Percentiles rank a stretch among this genome's conserved stretches.
These are phyloP conservation scores for Ophiostoma angusticollis DNA, from an alignment of 2,329 filamentous ascomycete species.

Conservation along the genomic window DNA sequence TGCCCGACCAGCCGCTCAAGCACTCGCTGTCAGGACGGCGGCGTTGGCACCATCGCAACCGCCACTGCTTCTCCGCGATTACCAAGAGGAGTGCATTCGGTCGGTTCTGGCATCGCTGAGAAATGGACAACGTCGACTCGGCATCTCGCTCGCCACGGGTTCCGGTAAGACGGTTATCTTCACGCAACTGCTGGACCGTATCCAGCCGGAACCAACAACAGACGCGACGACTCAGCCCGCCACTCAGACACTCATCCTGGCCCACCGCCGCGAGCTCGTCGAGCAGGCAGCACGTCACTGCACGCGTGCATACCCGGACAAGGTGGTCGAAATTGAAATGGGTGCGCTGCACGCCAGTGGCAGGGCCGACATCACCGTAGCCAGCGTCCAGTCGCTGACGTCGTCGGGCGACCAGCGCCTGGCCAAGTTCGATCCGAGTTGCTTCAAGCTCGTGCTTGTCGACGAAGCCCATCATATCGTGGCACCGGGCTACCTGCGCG, in stretches of 20 bases:
- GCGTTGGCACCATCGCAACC: neutral
- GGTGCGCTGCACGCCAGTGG: conserved; percentile 64
- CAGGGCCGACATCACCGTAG: conserved; percentile 80
- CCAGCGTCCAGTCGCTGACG: conserved; percentile 74
- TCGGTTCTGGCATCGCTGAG: conserved; percentile 59
- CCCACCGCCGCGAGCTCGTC: conserved; percentile 83
- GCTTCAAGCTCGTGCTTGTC: conserved; percentile 83
- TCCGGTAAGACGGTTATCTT: conserved; percentile 94
- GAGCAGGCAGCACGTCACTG: conserved; percentile 89
- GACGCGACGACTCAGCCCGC: no score
- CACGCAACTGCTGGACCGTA: conserved; percentile 78
- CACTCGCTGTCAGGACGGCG: no score
- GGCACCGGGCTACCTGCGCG: conserved; percentile 61
- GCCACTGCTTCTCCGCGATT: conserved; percentile 55
- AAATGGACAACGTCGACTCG: conserved; percentile 63
- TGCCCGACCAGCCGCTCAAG: no score
- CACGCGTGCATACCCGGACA: conserved; percentile 62
- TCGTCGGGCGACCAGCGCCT: conserved; percentile 54
- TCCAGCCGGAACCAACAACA: no score
- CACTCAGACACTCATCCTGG: conserved; percentile 76
- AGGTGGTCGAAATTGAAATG: conserved; percentile 86
- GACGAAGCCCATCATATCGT: conserved; percentile 98
- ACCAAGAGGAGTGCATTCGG: conserved; percentile 85
- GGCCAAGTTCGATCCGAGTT: conserved; percentile 63
- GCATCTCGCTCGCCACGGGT: conserved; percentile 77